A percentile compares a stretch with the other conserved stretches of the same genome.
Conservation (phyloP, 2,329 filamentous ascomycete genomes). For the Ascochyta fabae region DNA sequence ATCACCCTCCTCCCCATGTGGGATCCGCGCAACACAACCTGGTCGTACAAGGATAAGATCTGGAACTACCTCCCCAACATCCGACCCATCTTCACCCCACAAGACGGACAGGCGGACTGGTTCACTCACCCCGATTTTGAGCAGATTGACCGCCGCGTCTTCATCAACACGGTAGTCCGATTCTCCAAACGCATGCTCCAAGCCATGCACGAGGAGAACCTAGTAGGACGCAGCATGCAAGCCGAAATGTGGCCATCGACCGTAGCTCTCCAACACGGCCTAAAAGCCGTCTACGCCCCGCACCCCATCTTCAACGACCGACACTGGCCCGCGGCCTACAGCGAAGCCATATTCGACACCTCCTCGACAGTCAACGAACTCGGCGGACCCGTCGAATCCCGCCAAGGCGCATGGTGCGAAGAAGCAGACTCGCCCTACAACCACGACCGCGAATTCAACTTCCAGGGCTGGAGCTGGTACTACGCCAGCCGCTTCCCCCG, state of each 20-base stretch:
- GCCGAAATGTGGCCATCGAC: constrained; percentile 96
- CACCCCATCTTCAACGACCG: constrained; percentile 90
- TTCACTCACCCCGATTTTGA: constrained; percentile 59
- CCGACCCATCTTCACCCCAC: constrained; percentile 84
- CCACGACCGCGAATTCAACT: constrained; percentile 82
- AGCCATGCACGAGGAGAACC: constrained; percentile 90
- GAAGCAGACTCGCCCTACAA: constrained; percentile 53
- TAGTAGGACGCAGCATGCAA: constrained; percentile 88
- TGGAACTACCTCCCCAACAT: constrained; percentile 59
- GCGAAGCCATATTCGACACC: constrained; percentile 80
- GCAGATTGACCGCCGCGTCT: constrained; percentile 72
- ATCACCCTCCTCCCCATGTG: constrained; percentile 93
- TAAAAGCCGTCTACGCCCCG: constrained; percentile 89
- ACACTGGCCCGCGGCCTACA: constrained; percentile 80
- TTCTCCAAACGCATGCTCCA: constrained; percentile 80
- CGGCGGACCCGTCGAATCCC: constrained; percentile 63
- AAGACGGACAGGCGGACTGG: constrained; percentile 68
- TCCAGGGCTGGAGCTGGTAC: constrained; percentile 87
- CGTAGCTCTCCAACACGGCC: constrained; percentile 85
- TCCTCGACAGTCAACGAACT: constrained; percentile 29
- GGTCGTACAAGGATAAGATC: constrained; percentile 63
- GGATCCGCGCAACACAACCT: constrained; percentile 85
- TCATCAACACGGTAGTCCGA: constrained; percentile 87
- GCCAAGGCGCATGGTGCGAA: constrained; percentile 58
- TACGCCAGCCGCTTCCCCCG: constrained; percentile 84